phyloP scores from a whole-genome alignment of 768 basidiomycete species.

The Brasilioporus rufonigricans region DNA sequence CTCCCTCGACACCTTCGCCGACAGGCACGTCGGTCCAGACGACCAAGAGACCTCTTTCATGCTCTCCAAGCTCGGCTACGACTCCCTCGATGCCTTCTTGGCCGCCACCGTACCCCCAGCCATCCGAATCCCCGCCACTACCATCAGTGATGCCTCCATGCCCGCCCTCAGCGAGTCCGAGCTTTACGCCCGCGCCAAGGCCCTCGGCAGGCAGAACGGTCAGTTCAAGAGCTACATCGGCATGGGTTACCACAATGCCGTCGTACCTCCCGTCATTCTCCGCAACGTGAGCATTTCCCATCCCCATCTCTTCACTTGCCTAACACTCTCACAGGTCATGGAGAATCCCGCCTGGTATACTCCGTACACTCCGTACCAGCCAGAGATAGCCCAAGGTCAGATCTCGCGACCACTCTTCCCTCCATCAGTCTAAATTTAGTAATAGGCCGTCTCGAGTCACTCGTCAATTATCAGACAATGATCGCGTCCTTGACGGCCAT shows the following conservation, averaged over 20 bases:
- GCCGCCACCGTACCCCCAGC: constrained; percentile 75
- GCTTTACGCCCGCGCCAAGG: constrained; percentile 69
- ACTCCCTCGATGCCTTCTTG: constrained; percentile 87
- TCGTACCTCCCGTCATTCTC: constrained; percentile 93
- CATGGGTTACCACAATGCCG: constrained; percentile 95
- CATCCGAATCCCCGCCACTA: constrained; percentile 65
- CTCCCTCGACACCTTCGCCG: constrained; percentile 84
- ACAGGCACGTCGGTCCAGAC: constrained; percentile 93
- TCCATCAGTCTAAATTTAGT: constrained; percentile 12
- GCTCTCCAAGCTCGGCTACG: constrained; percentile 82
- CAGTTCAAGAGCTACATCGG: constrained; percentile 93
- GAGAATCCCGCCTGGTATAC: constrained; percentile 99
- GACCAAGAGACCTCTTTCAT: constrained; percentile 75
- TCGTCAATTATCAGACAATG: constrained; percentile 98
- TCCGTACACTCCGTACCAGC: constrained; percentile 93
- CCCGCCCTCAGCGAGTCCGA: constrained; percentile 83
- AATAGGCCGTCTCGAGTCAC: constrained; percentile 89
- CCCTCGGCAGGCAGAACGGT: constrained; percentile 76
- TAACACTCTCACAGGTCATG: constrained; percentile 53
- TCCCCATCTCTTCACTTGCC: neutral
- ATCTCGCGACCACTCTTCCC: constrained; percentile 1
- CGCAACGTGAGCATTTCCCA: constrained; percentile 64
- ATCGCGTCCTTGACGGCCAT: constrained; percentile 91
- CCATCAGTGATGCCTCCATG: constrained; percentile 67
- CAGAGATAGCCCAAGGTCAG: constrained; percentile 96